Evolutionary conservation across 2,329 filamentous ascomycete genomes (phyloP).

Genomic region (Ceratocystis huliohia): DNA sequence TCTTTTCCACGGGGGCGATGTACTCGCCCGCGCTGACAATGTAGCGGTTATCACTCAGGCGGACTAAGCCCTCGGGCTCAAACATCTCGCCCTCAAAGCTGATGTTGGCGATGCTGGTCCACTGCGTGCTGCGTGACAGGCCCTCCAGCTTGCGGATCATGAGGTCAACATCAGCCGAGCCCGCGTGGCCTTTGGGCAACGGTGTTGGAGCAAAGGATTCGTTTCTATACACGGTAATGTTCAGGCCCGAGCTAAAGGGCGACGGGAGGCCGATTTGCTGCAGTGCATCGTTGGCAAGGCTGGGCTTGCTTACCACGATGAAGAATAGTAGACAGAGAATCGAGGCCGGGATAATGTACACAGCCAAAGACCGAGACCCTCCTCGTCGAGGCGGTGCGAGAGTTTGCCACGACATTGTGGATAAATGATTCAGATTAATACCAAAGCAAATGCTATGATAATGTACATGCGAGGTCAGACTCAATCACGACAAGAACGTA

Average conservation of each 20-base stretch:
- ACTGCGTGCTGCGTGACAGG: conserved; percentile 31
- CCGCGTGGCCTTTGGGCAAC: conserved; percentile 29
- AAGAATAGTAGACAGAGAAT: conserved; percentile 17
- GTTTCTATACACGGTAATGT: conserved; percentile 28
- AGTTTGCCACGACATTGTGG: conserved; percentile 18
- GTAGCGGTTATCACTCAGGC: conserved; percentile 33
- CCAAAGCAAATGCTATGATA: not conserved
- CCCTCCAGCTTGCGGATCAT: conserved; percentile 30
- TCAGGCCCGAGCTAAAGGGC: conserved; percentile 23
- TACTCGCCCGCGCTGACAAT: conserved; percentile 36
- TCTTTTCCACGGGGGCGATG: conserved; percentile 28
- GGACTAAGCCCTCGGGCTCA: conserved; percentile 38
- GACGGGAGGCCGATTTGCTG: conserved; percentile 12
- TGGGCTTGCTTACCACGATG: conserved; percentile 13
- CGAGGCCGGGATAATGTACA: conserved; percentile 13
- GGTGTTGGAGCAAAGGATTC: conserved; percentile 28
- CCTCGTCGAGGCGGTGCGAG: conserved; percentile 13
- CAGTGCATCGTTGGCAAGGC: conserved; percentile 4
- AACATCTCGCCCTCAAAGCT: conserved; percentile 35
- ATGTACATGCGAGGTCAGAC: not conserved
- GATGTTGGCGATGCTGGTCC: conserved; percentile 33
- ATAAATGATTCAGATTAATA: not conserved
- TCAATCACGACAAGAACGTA: not conserved
- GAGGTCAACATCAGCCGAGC: conserved; percentile 27
- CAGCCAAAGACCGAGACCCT: not conserved